These are phyloP conservation scores for Diplodia scrobiculata DNA, from an alignment of 2,329 filamentous ascomycete species.

Conservation along the genomic window DNA sequence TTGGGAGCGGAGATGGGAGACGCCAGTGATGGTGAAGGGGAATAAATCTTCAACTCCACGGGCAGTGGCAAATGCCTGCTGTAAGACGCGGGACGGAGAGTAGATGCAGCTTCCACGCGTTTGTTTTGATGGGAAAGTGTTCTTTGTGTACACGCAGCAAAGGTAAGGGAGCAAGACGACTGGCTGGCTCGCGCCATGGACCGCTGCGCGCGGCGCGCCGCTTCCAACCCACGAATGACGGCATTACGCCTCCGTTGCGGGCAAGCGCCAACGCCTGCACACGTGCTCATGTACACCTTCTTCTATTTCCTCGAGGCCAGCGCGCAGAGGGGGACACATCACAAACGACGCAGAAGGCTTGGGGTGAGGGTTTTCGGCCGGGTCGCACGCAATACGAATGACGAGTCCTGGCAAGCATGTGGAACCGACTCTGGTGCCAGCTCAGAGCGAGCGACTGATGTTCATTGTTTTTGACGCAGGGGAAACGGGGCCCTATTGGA, in stretches of 20 bases:
- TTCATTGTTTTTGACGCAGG: background rate
- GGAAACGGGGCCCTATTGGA: background rate
- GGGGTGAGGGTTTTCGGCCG: background rate
- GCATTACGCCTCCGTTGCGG: slow-evolving; percentile 12
- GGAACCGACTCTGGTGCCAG: background rate
- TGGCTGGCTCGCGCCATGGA: background rate
- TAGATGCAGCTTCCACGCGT: too few relatives aligned
- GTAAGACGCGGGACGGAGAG: background rate
- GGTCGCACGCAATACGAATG: background rate
- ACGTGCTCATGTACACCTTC: background rate
- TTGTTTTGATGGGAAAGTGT: background rate
- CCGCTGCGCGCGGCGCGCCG: slow-evolving; percentile 1
- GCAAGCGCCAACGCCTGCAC: slow-evolving; percentile 6
- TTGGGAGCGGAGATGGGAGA: background rate
- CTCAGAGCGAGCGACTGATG: background rate
- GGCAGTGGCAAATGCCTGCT: background rate
- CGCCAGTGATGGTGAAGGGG: background rate
- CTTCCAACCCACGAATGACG: slow-evolving; percentile 11
- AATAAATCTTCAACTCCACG: background rate
- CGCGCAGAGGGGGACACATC: background rate
- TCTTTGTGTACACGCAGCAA: background rate
- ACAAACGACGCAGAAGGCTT: background rate
- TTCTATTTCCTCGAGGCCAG: too few relatives aligned
- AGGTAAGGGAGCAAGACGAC: background rate
- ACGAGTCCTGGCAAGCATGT: background rate